Evolutionary conservation across 2,329 filamentous ascomycete genomes (phyloP).

Genomic region (Trichoderma sp.): DNA sequence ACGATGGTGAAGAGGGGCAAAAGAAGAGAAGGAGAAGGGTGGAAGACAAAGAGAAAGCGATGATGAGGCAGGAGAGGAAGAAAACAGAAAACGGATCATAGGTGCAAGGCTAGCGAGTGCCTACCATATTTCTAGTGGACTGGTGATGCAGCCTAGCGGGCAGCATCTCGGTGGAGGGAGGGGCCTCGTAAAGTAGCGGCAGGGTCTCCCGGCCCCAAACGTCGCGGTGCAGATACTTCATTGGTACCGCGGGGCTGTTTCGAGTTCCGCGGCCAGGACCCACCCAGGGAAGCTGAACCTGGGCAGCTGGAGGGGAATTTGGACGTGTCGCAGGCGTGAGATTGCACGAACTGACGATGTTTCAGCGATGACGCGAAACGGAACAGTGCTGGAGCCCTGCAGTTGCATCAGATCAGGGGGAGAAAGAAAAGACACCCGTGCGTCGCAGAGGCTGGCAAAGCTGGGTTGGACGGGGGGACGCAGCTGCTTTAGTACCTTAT

Average conservation of each 20-base stretch:
- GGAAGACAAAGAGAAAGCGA: background rate
- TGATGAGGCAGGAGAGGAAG: conserved; percentile 10
- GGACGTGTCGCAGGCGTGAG: background rate
- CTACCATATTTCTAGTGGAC: conserved; percentile 27
- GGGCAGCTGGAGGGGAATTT: conserved; percentile 17
- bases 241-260: conserved; percentile 13
- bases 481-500: background rate
- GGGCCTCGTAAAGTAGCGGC: conserved; percentile 21
- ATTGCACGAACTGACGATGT: conserved; percentile 1
- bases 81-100: conserved; percentile 5
- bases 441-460: conserved; percentile 7
- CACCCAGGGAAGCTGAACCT: background rate
- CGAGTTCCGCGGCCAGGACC: background rate
- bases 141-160: conserved; percentile 26
- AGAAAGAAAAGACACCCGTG: background rate
- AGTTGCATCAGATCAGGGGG: conserved; percentile 8
- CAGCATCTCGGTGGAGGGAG: conserved; percentile 18
- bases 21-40: background rate
- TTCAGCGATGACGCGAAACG: conserved; percentile 24
- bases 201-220: conserved; percentile 15
- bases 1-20: background rate
- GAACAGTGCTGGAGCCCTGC: background rate
- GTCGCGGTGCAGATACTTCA: conserved; percentile 19
- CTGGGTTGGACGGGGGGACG: background rate
- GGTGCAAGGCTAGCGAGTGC: conserved; percentile 7